phyloP scores from a whole-genome alignment of 1,284 basidiomycete species.

The Malassezia nana region DNA sequence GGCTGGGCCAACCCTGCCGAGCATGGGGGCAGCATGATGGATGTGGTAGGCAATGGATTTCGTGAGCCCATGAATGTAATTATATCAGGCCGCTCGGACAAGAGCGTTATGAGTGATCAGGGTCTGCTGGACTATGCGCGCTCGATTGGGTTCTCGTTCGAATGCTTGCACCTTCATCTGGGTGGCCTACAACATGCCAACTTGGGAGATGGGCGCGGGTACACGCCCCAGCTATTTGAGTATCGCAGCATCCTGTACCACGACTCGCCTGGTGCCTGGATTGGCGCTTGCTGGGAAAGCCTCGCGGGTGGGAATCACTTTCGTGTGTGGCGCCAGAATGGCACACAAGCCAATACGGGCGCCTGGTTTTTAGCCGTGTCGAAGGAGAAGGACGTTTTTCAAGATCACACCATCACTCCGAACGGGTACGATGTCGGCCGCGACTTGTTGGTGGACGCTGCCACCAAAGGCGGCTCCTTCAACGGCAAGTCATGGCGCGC shows the following conservation, averaged over 20 bases:
- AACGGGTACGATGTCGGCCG: slow-evolving; percentile 48
- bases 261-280: slow-evolving; percentile 42
- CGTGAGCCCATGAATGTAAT: slow-evolving; percentile 85
- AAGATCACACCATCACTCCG: slow-evolving; percentile 42
- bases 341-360: slow-evolving; percentile 42
- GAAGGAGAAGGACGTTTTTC: slow-evolving; percentile 43
- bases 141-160: slow-evolving; percentile 59
- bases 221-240: slow-evolving; percentile 44
- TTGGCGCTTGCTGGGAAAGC: slow-evolving; percentile 45
- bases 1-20: slow-evolving; percentile 33
- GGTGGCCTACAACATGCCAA: slow-evolving; percentile 65
- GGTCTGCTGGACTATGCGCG: slow-evolving; percentile 71
- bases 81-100: slow-evolving; percentile 69
- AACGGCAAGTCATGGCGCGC: slow-evolving; percentile 41
- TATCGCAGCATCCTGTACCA: slow-evolving; percentile 43
- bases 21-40: slow-evolving; percentile 37
- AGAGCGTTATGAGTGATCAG: slow-evolving; percentile 59
- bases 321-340: slow-evolving; percentile 49
- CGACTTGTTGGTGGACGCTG: slow-evolving; percentile 40
- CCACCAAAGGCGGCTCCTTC: slow-evolving; percentile 37
- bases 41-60: slow-evolving; percentile 59
- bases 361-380: slow-evolving; percentile 49
- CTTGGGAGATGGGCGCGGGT: slow-evolving; percentile 72
- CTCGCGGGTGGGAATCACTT: slow-evolving; percentile 48
- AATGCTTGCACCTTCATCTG: slow-evolving; percentile 72